Evolutionary conservation across 2,329 filamentous ascomycete genomes (phyloP).

Genomic region (Diaporthe velutina): DNA sequence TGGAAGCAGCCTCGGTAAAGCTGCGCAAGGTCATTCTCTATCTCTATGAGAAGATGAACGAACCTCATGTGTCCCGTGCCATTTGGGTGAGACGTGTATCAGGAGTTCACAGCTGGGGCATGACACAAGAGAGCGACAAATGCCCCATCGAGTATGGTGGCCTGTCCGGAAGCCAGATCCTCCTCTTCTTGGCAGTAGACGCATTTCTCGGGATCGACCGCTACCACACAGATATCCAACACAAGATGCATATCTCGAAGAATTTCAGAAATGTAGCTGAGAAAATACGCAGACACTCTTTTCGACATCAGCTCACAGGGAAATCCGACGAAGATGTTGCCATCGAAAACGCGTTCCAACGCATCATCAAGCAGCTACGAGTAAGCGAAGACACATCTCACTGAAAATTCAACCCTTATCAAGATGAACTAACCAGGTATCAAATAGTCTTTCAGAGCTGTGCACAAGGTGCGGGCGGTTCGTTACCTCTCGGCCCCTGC

Average conservation of each 20-base stretch:
- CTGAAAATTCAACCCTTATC: not conserved
- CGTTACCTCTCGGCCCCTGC: constrained; percentile 48
- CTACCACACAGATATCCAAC: constrained; percentile 46
- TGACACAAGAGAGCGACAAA: constrained; percentile 43
- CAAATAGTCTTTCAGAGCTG: constrained; percentile 45
- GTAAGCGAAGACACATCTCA: constrained; percentile 41
- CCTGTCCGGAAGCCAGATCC: constrained; percentile 51
- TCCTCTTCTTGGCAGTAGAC: constrained; percentile 52
- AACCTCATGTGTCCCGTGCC: constrained; percentile 44
- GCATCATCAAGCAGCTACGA: constrained; percentile 49
- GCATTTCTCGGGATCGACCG: constrained; percentile 50
- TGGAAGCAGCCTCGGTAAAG: constrained; percentile 39
- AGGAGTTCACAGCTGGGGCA: constrained; percentile 53
- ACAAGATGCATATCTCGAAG: constrained; percentile 44
- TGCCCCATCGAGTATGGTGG: constrained; percentile 48
- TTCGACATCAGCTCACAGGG: constrained; percentile 39
- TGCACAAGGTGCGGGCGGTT: constrained; percentile 47
- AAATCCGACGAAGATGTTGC: constrained; percentile 40
- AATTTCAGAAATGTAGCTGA: constrained; percentile 45
- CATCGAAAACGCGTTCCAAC: constrained; percentile 44
- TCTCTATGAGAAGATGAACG: constrained; percentile 48
- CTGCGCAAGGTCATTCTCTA: constrained; percentile 44
- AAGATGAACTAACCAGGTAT: not conserved
- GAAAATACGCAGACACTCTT: constrained; percentile 43
- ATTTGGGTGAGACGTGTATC: constrained; percentile 51